Conservation (phyloP, 768 basidiomycete genomes). For the Boletus pseudo-olivaceus region DNA sequence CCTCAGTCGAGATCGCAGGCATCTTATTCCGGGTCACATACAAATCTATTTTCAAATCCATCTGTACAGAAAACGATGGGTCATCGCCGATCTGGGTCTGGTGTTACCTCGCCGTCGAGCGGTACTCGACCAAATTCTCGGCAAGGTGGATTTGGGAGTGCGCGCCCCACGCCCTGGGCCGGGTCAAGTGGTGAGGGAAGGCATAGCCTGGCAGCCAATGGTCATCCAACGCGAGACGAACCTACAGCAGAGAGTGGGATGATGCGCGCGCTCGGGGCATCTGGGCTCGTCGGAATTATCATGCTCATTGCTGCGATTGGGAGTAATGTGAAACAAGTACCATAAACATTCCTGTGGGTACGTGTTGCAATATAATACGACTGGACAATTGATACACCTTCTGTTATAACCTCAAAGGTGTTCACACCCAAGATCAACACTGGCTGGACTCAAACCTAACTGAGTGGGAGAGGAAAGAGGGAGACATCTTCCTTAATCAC, state of each 20-base stretch:
- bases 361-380: neutral
- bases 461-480: too few species aligned
- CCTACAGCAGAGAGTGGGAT: slow-evolving; percentile 24
- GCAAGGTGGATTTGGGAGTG: slow-evolving; percentile 2
- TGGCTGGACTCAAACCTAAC: too few species aligned
- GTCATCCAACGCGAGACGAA: slow-evolving; percentile 19
- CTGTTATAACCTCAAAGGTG: too few species aligned
- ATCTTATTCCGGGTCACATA: slow-evolving; percentile 3
- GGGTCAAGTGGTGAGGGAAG: slow-evolving; percentile 1
- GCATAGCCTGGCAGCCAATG: neutral
- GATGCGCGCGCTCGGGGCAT: slow-evolving; percentile 27
- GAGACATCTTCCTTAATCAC: too few species aligned
- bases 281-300: slow-evolving; percentile 26
- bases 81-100: slow-evolving; percentile 2
- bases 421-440: too few species aligned
- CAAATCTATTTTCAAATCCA: slow-evolving; percentile 24
- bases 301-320: slow-evolving; percentile 22
- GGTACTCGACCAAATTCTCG: neutral
- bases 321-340: slow-evolving; percentile 14
- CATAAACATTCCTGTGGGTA: slow-evolving; percentile 4
- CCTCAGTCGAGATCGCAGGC: slow-evolving; percentile 2
- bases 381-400: neutral
- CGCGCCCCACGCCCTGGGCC: slow-evolving; percentile 3
- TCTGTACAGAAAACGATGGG: slow-evolving; percentile 30
- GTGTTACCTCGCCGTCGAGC: neutral